Percentiles rank a stretch among this genome's conserved stretches.
These are phyloP conservation scores for Yamadazyma pseudoaaseri DNA, from an alignment of 1,139 yeast species.

Conservation along the genomic window DNA sequence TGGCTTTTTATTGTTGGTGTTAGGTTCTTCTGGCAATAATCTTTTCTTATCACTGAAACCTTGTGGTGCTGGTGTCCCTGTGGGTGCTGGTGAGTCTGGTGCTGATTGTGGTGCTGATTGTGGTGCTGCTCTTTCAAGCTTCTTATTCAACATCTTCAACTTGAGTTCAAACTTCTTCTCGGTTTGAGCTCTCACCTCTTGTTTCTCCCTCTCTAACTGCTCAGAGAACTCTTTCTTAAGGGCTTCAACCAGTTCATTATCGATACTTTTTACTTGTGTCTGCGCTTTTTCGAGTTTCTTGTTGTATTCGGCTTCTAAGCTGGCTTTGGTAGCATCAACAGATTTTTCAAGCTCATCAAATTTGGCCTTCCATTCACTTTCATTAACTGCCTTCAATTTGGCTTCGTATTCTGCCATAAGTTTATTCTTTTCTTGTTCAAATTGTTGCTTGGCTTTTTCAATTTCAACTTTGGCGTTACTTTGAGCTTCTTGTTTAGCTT, in stretches of 20 bases:
- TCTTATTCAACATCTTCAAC: slow-evolving; percentile 43
- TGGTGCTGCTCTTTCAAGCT: slow-evolving; percentile 27
- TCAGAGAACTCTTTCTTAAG: slow-evolving; percentile 28
- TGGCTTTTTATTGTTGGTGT: too few relatives aligned
- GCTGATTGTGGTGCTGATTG: not conserved
- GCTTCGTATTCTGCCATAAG: slow-evolving; percentile 12
- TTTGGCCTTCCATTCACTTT: slow-evolving; percentile 13
- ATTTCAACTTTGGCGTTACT: slow-evolving; percentile 14
- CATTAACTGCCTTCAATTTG: slow-evolving; percentile 8
- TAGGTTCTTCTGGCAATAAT: too few relatives aligned
- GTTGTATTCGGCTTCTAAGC: slow-evolving; percentile 20
- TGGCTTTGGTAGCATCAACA: slow-evolving; percentile 18
- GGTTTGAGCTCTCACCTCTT: slow-evolving; percentile 28
- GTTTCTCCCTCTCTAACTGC: slow-evolving; percentile 32
- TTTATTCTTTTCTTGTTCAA: slow-evolving; percentile 13
- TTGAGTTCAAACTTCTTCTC: slow-evolving; percentile 43
- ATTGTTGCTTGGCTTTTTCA: slow-evolving; percentile 13
- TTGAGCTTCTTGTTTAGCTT: slow-evolving; percentile 10
- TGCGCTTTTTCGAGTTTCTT: slow-evolving; percentile 18
- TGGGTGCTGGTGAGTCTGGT: too few relatives aligned
- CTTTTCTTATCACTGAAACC: too few relatives aligned
- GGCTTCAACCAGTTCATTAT: slow-evolving; percentile 1
- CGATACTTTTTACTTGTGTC: slow-evolving; percentile 22
- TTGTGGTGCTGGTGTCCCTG: too few relatives aligned
- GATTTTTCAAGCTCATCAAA: slow-evolving; percentile 20